Base-by-base conservation (phyloP, 441 rosid genomes). In the Pelargonium cotyledonis region DNA sequence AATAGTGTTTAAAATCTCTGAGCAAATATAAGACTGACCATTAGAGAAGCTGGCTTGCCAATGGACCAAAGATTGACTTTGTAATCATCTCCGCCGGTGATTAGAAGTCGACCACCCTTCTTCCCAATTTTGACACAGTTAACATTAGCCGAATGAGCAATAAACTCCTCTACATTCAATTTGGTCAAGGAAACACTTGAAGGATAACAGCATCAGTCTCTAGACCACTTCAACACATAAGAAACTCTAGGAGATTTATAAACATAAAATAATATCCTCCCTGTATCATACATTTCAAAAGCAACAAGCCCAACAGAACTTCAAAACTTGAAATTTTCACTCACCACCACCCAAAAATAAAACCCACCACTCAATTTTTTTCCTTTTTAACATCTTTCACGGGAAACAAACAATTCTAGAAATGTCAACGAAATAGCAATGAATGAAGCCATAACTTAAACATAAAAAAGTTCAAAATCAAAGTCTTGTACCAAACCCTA, bases 11-110 rank as follows among this genome's bases (percentile, higher is more conserved):
- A 16, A 29, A 72, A 38, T 31, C 16, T 65, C 47, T 31, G 14
- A 47, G 15, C 70, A 15, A 43, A 51, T 61, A 15, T 64, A 38
- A 8, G 8, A 82, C 79, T 69, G 5, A 90, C 98, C 98, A 87
- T 84, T 35, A 90, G 76, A 64, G 98, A 86, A 76, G 84, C 82
- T 55, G 91, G 87, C 66, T 87, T 90, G 64, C 95, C 98, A 21
- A 88, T 84, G 16, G 92, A 80, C 98, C 98, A 92, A 65, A 92
- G 89, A 81, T 92, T 92, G 70, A 87, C 93, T 68, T 86, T 90
- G 71, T 79, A 76, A 78, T 92, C 98, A 84, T 88, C 98, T 62
- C 96, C 95, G 7, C 98, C 98, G 0, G 92, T 90, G 16, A 88
- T 73, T 72, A 87, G 78, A 70, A 88, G 80, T 77, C 96, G 84